Conservation (phyloP, 768 basidiomycete genomes). For the Suillus americanus region DNA sequence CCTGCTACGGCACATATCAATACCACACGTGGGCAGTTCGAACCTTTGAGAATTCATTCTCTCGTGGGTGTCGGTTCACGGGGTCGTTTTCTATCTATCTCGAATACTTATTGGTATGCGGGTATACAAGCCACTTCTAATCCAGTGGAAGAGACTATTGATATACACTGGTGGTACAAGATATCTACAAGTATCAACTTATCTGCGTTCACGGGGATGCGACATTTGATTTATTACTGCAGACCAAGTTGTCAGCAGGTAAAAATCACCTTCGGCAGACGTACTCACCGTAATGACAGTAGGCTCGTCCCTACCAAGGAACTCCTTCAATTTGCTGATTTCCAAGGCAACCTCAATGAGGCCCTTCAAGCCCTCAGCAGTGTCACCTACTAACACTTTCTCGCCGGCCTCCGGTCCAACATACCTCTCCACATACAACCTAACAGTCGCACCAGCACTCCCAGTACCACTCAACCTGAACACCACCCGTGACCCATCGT, state of each 20-base stretch:
- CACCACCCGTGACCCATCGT: slow-evolving; percentile 90
- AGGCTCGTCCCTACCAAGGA: slow-evolving; percentile 84
- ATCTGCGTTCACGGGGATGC: background rate
- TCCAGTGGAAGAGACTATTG: background rate
- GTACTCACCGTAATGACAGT: slow-evolving; percentile 90
- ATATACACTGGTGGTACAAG: slow-evolving; percentile 1
- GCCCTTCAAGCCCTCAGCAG: slow-evolving; percentile 89
- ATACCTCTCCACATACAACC: slow-evolving; percentile 95
- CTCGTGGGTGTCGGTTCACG: background rate
- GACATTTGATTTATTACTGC: slow-evolving; percentile 13
- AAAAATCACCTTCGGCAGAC: background rate
- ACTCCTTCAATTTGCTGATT: slow-evolving; percentile 81
- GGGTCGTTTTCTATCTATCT: background rate
- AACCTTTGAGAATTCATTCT: background rate
- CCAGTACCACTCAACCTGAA: slow-evolving; percentile 97
- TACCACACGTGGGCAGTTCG: background rate
- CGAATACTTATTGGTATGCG: background rate
- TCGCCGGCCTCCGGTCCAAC: slow-evolving; percentile 68
- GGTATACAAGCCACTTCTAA: background rate
- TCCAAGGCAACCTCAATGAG: slow-evolving; percentile 93
- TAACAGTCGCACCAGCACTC: slow-evolving; percentile 92
- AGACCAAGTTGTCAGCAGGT: background rate
- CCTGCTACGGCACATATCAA: background rate
- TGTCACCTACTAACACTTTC: slow-evolving; percentile 67
- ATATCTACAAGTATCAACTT: background rate